These are phyloP conservation scores for Hyaloperonospora arabidopsidis DNA, from an alignment of 352 stramenopile species.

Conservation along the genomic window DNA sequence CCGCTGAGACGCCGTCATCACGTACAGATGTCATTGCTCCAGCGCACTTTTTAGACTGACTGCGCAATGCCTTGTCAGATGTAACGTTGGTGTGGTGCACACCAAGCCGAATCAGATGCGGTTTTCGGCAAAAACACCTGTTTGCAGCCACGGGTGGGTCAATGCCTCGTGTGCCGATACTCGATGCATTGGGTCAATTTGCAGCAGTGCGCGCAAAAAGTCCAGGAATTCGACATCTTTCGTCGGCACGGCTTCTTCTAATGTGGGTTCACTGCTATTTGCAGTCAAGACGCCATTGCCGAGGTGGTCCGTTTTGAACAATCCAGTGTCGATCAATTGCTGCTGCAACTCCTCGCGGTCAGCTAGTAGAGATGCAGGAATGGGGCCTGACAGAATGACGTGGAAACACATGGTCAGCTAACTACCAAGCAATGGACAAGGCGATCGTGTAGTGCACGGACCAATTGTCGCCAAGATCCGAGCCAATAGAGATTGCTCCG, in stretches of 20 bases:
- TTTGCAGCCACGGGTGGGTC: constrained; percentile 55
- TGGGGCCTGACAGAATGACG: constrained; percentile 34
- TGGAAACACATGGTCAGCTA: neutral
- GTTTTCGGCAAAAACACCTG: constrained; percentile 51
- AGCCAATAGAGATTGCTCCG: constrained; percentile 88
- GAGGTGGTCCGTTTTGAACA: constrained; percentile 43
- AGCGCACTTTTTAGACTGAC: constrained; percentile 7
- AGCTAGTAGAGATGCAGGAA: constrained; percentile 51
- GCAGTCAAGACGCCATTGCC: constrained; percentile 44
- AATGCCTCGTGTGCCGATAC: constrained; percentile 50
- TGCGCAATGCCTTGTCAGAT: neutral
- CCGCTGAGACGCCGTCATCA: constrained; percentile 16
- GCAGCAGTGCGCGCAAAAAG: constrained; percentile 59
- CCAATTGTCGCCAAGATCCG: constrained; percentile 80
- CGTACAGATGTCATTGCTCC: constrained; percentile 12
- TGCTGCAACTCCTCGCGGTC: constrained; percentile 41
- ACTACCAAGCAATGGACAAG: neutral
- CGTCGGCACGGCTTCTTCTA: constrained; percentile 51
- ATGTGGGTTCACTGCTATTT: constrained; percentile 30
- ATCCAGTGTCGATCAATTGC: constrained; percentile 50
- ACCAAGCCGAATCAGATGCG: constrained; percentile 23
- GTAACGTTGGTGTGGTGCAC: constrained; percentile 5
- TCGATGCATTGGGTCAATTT: constrained; percentile 52
- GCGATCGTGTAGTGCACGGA: constrained; percentile 14
- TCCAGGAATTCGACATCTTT: constrained; percentile 52